Evolutionary conservation across 2,329 filamentous ascomycete genomes (phyloP).

Genomic region (Dactylonectria macrodidyma): DNA sequence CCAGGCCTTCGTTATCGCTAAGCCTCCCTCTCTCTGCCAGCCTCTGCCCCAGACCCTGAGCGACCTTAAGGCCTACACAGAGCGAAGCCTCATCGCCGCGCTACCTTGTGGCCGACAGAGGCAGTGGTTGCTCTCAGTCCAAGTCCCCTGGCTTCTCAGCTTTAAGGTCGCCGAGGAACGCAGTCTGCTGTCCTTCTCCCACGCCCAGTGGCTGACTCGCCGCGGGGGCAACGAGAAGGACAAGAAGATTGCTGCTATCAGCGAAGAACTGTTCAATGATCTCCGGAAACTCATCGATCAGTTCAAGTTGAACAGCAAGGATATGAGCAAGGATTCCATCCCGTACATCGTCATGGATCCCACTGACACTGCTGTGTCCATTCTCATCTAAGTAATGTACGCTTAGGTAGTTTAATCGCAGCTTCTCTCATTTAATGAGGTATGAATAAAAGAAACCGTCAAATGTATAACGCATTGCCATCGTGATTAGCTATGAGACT

Average conservation of each 20-base stretch:
- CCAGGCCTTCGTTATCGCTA: constrained; percentile 62
- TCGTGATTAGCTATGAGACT: too few species aligned
- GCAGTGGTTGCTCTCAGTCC: constrained; percentile 62
- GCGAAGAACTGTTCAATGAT: constrained; percentile 46
- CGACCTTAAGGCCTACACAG: constrained; percentile 50
- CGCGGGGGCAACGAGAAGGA: constrained; percentile 42
- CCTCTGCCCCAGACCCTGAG: constrained; percentile 51
- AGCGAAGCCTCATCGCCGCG: constrained; percentile 52
- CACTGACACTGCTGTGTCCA: constrained; percentile 53
- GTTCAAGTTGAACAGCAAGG: constrained; percentile 50
- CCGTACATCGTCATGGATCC: constrained; percentile 59
- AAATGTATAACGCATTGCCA: too few species aligned
- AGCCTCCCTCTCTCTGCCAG: constrained; percentile 57
- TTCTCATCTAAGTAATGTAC: constrained; percentile 28
- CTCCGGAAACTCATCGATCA: constrained; percentile 47
- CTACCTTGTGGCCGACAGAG: constrained; percentile 59
- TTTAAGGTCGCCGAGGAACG: constrained; percentile 58
- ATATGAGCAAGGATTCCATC: constrained; percentile 52
- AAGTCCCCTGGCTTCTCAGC: constrained; percentile 62
- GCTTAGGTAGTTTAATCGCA: background rate
- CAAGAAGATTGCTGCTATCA: constrained; percentile 23
- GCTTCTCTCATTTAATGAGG: background rate
- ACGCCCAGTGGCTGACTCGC: constrained; percentile 53
- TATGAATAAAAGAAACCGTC: background rate
- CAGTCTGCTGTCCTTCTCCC: constrained; percentile 59